A percentile compares a stretch with the other conserved stretches of the same genome.
Conservation (phyloP, 306 rosid genomes). For the Fagus sylvatica region DNA sequence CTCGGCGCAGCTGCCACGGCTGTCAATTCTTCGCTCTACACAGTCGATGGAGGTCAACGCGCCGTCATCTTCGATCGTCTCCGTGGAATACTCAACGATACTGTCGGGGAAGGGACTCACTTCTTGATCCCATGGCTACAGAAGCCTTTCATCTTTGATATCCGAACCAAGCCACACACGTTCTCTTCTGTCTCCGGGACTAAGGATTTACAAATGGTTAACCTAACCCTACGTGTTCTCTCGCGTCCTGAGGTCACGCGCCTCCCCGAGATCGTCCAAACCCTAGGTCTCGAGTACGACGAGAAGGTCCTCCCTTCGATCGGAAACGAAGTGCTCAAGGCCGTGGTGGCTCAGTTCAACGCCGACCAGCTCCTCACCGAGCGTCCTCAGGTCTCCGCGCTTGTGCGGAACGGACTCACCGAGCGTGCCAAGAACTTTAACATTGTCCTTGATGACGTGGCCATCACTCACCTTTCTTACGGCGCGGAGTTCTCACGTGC, state of each 20-base stretch:
- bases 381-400: conserved; percentile 79
- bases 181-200: conserved; percentile 61
- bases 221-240: conserved; percentile 72
- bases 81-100: conserved; percentile 74
- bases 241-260: conserved; percentile 77
- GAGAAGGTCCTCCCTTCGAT: conserved; percentile 94
- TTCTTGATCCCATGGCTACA: conserved; percentile 95
- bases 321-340: conserved; percentile 85
- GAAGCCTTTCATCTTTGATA: conserved; percentile 87
- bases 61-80: conserved; percentile 93
- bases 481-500: conserved; percentile 57
- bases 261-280: conserved; percentile 71
- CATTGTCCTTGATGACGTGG: conserved; percentile 82
- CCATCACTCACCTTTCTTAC: conserved; percentile 58
- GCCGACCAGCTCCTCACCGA: conserved; percentile 87
- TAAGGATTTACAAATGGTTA: conserved; percentile 64
- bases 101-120: conserved; percentile 73
- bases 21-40: conserved; percentile 69
- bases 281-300: conserved; percentile 89
- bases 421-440: conserved; percentile 83
- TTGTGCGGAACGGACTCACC: conserved; percentile 74
- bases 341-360: conserved; percentile 77
- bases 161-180: conserved; percentile 57
- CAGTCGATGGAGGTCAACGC: conserved; percentile 94
- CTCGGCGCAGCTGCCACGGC: conserved; percentile 58